A percentile compares a stretch with the other conserved stretches of the same genome.
Evolutionary conservation across 768 basidiomycete genomes (phyloP).

Genomic region (Phaeolepiota aurea): DNA sequence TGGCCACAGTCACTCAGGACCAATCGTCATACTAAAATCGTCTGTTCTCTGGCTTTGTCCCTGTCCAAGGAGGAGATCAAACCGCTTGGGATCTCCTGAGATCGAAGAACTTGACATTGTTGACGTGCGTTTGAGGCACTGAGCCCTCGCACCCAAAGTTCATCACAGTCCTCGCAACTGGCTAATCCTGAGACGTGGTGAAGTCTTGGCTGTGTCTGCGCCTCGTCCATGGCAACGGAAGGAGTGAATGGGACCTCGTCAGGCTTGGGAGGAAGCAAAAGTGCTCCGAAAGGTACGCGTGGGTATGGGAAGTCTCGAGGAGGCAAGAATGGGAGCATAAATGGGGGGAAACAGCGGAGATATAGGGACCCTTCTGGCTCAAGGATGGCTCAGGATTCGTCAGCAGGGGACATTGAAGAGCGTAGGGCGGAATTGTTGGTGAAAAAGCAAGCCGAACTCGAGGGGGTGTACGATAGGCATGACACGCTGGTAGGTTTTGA

Average conservation of each 20-base stretch:
- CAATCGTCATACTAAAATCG: conserved; percentile 9
- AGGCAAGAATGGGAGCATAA: no score
- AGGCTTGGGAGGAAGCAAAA: conserved; percentile 3
- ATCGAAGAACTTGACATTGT: conserved; percentile 28
- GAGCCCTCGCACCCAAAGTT: no score
- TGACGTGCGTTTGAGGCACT: no score
- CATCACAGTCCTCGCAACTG: no score
- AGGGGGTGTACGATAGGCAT: conserved; percentile 53
- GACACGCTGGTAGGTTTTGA: conserved; percentile 69
- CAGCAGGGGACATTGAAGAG: conserved; percentile 18
- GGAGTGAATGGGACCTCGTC: not conserved
- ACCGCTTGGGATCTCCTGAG: conserved; percentile 61
- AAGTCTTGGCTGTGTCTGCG: not conserved
- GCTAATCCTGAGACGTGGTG: no score
- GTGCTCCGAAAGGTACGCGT: conserved; percentile 5
- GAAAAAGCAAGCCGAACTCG: conserved; percentile 52
- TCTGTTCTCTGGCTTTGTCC: conserved; percentile 10
- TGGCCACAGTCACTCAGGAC: conserved; percentile 11
- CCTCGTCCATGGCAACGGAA: not conserved
- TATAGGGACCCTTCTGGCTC: not conserved
- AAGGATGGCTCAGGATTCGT: conserved; percentile 8
- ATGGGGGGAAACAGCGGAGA: conserved; percentile 12
- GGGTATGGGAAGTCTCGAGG: conserved; percentile 5
- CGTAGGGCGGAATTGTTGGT: conserved; percentile 41
- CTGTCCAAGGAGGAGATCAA: conserved; percentile 51